Evolutionary conservation across 2,329 filamentous ascomycete genomes (phyloP), one percentile per base, ranked within the genome.

Genomic region (Mycosphaerella arachidis): DNA sequence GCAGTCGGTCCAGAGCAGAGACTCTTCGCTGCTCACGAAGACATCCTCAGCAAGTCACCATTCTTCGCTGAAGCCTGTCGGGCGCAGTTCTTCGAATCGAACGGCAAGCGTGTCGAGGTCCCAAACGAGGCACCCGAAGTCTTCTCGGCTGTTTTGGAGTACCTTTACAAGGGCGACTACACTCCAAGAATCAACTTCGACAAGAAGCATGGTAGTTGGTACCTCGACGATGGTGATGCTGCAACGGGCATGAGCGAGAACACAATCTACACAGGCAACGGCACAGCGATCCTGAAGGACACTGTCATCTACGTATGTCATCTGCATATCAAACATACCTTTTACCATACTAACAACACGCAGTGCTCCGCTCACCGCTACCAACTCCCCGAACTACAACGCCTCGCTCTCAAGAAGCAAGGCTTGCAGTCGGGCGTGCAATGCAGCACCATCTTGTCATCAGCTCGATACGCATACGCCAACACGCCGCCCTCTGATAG

Each of bases 151-250:
- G 83, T 97, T 10, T 86, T 97, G 58, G 92, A 97, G 73, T 96
- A 89, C 68, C 85, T 97, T 58, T 95, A 95, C 83, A 95, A 95
- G 77, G 92, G 92, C 65, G 92, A 96, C 76, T 96, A 96, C 78
- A 92, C 88, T 68, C 92, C 92, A 3, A 88, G 89, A 18, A 82
- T 96, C 27, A 77, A 91, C 58, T 91, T 91, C 76, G 91, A 93
- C 78, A 91, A 92, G 79, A 86, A 87, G 64, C 84, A 85, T 57
- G 86, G 91, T 74, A 87, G 85, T 55, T 96, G 90, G 88, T 87
- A 89, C 72, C 79, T 96, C n/a, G 91, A 95, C 74, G 84, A 85
- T 53, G 71, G 72, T 52, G 62, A 76, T 7, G 78, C 81, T 60
- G 72, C 81, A 64, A 75, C 77, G 27, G 76, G 74, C 33, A 73